Percentiles rank a stretch among this genome's conserved stretches.
Evolutionary conservation across 2,329 filamentous ascomycete genomes (phyloP).

Genomic region (Penicillium sp.): DNA sequence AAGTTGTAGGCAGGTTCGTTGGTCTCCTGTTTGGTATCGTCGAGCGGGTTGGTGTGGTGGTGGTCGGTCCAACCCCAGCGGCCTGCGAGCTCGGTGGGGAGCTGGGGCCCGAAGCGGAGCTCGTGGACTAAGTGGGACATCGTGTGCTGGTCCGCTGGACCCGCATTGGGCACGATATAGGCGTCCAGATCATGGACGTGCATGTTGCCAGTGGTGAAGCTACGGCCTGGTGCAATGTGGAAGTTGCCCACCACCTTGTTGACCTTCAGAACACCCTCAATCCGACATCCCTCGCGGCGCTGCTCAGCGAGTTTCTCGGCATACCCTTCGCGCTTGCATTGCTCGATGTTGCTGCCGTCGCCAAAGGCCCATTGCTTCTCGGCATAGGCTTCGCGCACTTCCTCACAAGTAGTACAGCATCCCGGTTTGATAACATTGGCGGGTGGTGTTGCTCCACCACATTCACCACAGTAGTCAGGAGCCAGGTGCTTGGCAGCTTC

Average conservation of each 20-base stretch:
- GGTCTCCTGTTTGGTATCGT: constrained; percentile 72
- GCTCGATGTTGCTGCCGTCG: constrained; percentile 85
- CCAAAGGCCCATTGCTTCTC: constrained; percentile 90
- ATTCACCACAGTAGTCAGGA: constrained; percentile 87
- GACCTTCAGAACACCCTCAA: constrained; percentile 86
- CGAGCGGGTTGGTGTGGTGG: constrained; percentile 81
- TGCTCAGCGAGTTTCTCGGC: constrained; percentile 82
- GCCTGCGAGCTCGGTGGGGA: constrained; percentile 67
- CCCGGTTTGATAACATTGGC: constrained; percentile 70
- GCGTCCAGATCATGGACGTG: constrained; percentile 97
- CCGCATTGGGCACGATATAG: constrained; percentile 68
- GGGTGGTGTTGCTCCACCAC: constrained; percentile 77
- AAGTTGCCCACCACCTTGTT: constrained; percentile 99
- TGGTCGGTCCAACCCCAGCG: constrained; percentile 77
- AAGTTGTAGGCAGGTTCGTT: constrained; percentile 85
- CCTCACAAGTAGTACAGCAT: constrained; percentile 96
- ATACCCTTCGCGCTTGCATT: constrained; percentile 94
- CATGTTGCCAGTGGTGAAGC: constrained; percentile 94
- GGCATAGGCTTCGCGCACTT: constrained; percentile 93
- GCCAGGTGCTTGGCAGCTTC: constrained; percentile 74
- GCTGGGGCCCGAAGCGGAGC: constrained; percentile 86
- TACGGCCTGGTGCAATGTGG: constrained; percentile 93
- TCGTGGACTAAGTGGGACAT: constrained; percentile 88
- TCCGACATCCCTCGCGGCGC: constrained; percentile 86
- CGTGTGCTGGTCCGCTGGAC: constrained; percentile 68